Evolutionary conservation across 2,329 filamentous ascomycete genomes (phyloP), one percentile per base, ranked within the genome.

Genomic region (Endoconidiophora polonica): DNA sequence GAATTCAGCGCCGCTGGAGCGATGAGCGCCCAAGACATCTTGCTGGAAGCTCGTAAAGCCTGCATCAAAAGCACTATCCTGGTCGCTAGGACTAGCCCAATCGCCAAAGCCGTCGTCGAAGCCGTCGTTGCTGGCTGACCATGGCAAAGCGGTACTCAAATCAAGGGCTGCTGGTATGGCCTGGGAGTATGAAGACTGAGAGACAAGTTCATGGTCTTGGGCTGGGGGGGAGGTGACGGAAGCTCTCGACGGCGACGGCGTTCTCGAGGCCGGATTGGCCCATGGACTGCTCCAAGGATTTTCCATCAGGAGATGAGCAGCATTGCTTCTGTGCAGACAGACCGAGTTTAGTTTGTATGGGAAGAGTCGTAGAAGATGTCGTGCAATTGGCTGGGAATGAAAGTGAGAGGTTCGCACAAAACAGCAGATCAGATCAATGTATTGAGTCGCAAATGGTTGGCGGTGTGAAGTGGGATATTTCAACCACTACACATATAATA

Each of bases 201-300:
- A 45, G 36, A 52, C 45, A 52, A 48, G 33, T 16, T 37, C 18
- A 37, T n/a, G 26, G n/a, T 22, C 16, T 14, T 23, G 4, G 10
- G 20, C 38, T 12, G 38, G 20, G 10, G 46, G 23, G 36, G 26
- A 26, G 10, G 36, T 37, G 6, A 36, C 39, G 23, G 46, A 29
- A 24, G 38, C 23, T 44, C 22, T 20, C 6, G 48, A 49, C 37
- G 51, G 47, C 9, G 51, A 53, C n/a, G 51, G 47, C 3, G 47
- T 44, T 44, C 51, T 43, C 37, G 51, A 53, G 47, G 47, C 51
- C 43, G 44, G 59, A 52, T 65, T 66, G 53, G 70, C 68, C 74
- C 74, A 77, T 63, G 74, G 74, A 57, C 73, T 76, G 62, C 70
- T 71, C 74, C 74, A 78, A 58, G 74, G 74, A 73, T 78, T 73